A percentile compares a stretch with the other conserved stretches of the same genome.
These are phyloP conservation scores for Tetrastigma voinierianum DNA, from an alignment of 164 flowering plant genomes.

Conservation along the genomic window DNA sequence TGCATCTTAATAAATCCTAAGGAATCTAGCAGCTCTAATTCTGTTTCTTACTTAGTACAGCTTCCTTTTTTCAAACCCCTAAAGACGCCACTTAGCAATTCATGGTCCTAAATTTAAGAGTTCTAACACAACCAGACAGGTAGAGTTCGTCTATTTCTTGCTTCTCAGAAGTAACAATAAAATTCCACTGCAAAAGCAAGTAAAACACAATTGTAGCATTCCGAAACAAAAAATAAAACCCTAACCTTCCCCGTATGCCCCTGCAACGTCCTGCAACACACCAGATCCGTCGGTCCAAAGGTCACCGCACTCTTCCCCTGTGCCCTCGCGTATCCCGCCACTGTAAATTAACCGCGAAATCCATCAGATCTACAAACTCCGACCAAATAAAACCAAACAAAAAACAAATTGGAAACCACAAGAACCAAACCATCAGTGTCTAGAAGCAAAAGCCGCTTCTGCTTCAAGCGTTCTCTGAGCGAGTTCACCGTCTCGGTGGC, in stretches of 20 bases:
- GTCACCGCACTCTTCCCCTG: constrained; percentile 62
- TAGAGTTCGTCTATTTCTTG: too few species aligned
- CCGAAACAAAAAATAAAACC: background rate
- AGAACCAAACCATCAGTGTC: constrained; percentile 69
- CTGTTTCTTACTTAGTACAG: background rate
- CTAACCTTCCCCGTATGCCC: constrained; percentile 93
- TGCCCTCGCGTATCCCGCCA: constrained; percentile 66
- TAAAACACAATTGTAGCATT: background rate
- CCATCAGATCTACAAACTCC: constrained; percentile 16
- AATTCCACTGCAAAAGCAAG: too few species aligned
- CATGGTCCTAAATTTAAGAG: background rate
- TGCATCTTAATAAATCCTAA: background rate
- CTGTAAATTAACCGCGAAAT: constrained; percentile 32
- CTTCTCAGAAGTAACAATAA: too few species aligned
- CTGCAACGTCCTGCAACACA: constrained; percentile 85
- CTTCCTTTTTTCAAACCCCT: background rate
- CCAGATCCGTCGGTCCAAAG: constrained; percentile 91
- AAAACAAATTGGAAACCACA: background rate
- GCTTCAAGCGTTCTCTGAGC: constrained; percentile 71
- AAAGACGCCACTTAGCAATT: background rate
- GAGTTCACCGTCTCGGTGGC: constrained; percentile 61
- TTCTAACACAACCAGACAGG: background rate
- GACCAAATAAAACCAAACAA: background rate
- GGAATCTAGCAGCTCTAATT: background rate
- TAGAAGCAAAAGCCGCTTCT: constrained; percentile 68